Conservation (phyloP, 106 monocot genomes). For the Ottelia alismoides region DNA sequence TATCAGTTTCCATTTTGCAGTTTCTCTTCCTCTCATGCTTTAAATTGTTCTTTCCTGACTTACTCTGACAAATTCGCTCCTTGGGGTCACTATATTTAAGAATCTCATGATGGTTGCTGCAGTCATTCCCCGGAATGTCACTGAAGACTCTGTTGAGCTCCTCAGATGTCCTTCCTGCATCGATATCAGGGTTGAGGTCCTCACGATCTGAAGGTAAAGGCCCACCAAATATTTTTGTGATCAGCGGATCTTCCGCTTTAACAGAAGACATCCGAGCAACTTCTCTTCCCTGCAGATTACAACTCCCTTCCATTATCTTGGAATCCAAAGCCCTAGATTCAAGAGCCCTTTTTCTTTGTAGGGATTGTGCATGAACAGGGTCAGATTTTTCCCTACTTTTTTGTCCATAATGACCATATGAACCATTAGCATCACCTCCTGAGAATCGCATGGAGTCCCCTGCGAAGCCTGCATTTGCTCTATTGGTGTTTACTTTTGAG, state of each 20-base stretch:
- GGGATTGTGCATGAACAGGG: conserved; percentile 11
- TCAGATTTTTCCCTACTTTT: conserved; percentile 10
- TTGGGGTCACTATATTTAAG: too few relatives aligned
- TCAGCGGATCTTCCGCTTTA: conserved; percentile 17
- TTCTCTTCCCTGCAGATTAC: conserved; percentile 12
- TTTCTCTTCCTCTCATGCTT: too few relatives aligned
- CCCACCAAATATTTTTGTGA: conserved; percentile 8
- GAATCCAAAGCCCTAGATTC: conserved; percentile 16
- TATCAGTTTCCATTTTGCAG: too few relatives aligned
- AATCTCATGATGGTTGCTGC: too few relatives aligned
- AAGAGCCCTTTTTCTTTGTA: conserved; percentile 10
- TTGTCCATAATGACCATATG: conserved; percentile 9
- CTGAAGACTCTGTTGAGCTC: conserved; percentile 4
- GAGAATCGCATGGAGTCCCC: too few relatives aligned
- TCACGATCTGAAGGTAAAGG: conserved; percentile 13
- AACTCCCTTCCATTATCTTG: conserved; percentile 3
- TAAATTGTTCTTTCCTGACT: too few relatives aligned
- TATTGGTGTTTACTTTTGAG: conserved; percentile 16
- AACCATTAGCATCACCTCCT: conserved; percentile 14
- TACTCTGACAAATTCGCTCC: too few relatives aligned
- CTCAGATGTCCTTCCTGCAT: conserved; percentile 6
- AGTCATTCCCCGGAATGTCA: not conserved
- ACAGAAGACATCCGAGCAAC: not conserved
- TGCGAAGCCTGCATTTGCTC: conserved; percentile 15
- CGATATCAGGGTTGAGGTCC: conserved; percentile 5